phyloP scores from a whole-genome alignment of 257 asterid species.

The Dorcoceras hygrometricum region DNA sequence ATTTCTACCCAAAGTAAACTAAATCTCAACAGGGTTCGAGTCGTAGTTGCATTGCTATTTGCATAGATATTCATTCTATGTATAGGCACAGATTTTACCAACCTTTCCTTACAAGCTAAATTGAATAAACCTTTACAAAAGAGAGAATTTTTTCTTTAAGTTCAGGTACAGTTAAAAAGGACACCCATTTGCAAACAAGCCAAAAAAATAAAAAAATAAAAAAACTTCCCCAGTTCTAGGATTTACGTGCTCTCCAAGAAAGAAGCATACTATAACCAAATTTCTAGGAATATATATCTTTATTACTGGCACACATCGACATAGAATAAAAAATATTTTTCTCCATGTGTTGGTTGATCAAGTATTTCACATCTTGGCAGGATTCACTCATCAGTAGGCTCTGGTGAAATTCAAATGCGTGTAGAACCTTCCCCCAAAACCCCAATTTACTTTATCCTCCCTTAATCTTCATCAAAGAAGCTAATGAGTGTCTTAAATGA shows the following conservation, averaged over 20 bases:
- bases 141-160: not conserved
- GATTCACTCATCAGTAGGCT: not conserved
- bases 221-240: not conserved
- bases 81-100: not conserved
- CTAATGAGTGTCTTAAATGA: not conserved
- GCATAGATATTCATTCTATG: too few species aligned
- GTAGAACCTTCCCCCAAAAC: not conserved
- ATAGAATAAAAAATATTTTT: too few species aligned
- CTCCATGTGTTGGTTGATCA: not conserved
- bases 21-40: not conserved
- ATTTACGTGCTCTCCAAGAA: not conserved
- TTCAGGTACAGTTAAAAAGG: not conserved
- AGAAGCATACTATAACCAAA: not conserved
- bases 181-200: constrained; percentile 5
- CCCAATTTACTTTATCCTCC: not conserved
- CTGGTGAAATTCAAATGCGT: not conserved
- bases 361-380: not conserved
- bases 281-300: not conserved
- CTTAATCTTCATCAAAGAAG: not conserved
- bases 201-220: constrained; percentile 1
- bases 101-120: not conserved
- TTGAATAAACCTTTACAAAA: not conserved
- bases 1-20: not conserved
- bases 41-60: not conserved
- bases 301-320: not conserved